These are phyloP conservation scores for Plantago lanceolata DNA, from an alignment of 305 asterid species.

Conservation along the genomic window DNA sequence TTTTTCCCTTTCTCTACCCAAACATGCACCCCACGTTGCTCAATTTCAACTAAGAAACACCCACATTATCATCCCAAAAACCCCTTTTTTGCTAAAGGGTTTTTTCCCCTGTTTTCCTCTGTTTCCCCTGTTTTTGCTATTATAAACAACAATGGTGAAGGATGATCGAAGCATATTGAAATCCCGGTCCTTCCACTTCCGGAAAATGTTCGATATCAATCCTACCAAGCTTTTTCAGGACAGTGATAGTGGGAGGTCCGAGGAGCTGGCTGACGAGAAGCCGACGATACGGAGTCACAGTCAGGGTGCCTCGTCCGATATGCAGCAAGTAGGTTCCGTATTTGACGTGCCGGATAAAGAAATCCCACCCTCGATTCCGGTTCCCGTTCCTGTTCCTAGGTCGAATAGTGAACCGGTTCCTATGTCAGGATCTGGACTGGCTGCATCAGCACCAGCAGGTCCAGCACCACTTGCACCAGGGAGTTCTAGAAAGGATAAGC, in stretches of 20 bases:
- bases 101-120: background rate
- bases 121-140: background rate
- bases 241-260: constrained; percentile 19
- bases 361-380: background rate
- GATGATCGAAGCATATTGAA: constrained; percentile 34
- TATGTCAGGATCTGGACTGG: background rate
- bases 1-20: background rate
- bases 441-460: background rate
- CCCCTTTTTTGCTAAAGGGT: background rate
- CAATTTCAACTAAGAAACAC: background rate
- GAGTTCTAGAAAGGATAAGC: constrained; percentile 2
- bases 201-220: constrained; percentile 40
- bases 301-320: constrained; percentile 22
- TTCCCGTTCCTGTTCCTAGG: background rate
- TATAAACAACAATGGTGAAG: constrained; percentile 19
- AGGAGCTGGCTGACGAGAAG: background rate
- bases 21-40: background rate
- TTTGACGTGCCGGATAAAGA: background rate
- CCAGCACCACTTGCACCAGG: background rate
- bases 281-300: background rate
- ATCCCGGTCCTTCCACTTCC: constrained; percentile 39
- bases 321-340: constrained; percentile 22
- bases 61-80: background rate
- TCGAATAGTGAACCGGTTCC: background rate
- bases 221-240: constrained; percentile 30